A percentile compares a stretch with the other conserved stretches of the same genome.
phyloP scores from a whole-genome alignment of 2,329 filamentous ascomycete genomes.

The Cercospora sp. region DNA sequence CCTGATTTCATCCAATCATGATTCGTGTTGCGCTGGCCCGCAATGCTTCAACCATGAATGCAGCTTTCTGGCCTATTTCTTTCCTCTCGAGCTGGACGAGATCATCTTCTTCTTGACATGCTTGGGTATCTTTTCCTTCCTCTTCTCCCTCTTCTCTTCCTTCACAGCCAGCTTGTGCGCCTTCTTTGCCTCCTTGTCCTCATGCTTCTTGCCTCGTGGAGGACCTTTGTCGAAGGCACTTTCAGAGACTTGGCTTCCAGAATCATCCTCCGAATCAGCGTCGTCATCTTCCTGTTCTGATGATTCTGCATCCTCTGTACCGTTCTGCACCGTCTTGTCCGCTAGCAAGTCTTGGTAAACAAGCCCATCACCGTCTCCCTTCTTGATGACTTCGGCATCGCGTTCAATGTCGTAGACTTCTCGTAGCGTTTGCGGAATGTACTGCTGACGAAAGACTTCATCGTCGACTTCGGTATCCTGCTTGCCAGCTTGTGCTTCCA shows the following conservation, averaged over 20 bases:
- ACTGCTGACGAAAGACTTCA: slow-evolving; percentile 92
- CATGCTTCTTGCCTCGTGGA: slow-evolving; percentile 79
- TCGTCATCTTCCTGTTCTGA: slow-evolving; percentile 41
- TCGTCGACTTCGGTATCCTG: slow-evolving; percentile 70
- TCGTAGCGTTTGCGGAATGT: slow-evolving; percentile 92
- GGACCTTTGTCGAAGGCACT: slow-evolving; percentile 54
- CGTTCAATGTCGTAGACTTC: slow-evolving; percentile 96
- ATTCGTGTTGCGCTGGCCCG: too few relatives aligned
- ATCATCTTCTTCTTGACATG: slow-evolving; percentile 89
- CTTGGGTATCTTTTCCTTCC: slow-evolving; percentile 95
- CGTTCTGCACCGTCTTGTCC: slow-evolving; percentile 23
- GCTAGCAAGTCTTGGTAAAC: slow-evolving; percentile 85
- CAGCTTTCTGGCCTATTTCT: too few relatives aligned
- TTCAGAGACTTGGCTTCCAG: slow-evolving; percentile 30
- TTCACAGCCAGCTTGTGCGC: slow-evolving; percentile 89
- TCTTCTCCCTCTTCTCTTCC: slow-evolving; percentile 90
- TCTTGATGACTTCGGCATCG: slow-evolving; percentile 74
- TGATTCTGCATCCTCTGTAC: slow-evolving; percentile 35
- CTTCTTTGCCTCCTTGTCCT: slow-evolving; percentile 89
- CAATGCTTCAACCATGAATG: too few relatives aligned
- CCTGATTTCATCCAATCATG: too few relatives aligned
- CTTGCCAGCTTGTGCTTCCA: slow-evolving; percentile 52
- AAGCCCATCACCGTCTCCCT: slow-evolving; percentile 72
- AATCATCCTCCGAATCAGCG: slow-evolving; percentile 35
- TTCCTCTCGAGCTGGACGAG: slow-evolving; percentile 56